Base-by-base conservation (phyloP, 1,139 yeast species). In the Nakaseomyces nivariensis region DNA sequence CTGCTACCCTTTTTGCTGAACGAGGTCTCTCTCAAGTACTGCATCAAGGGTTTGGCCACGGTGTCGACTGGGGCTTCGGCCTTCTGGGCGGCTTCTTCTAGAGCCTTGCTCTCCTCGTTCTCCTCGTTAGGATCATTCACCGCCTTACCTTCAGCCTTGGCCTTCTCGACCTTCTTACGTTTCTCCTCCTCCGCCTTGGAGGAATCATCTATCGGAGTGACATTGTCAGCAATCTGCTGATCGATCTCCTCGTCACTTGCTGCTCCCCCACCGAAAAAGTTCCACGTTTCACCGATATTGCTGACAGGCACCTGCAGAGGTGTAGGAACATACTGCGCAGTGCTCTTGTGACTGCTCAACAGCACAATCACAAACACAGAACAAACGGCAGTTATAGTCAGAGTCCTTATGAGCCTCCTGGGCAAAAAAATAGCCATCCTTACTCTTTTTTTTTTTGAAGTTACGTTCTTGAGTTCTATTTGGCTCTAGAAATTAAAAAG, bases 371-470 rank as follows among this genome's bases (percentile, higher is more conserved):
- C 8, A 11, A 52, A 11, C 52, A 25, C 24, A 11, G 42, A 22
- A 5, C 46, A 42, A 26, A 46, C 48, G 7, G 48, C 52, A 11
- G 49, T 26, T 29, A 51, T 8, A 8, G 44, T 25, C n/a, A 52
- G 49, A 13, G 24, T 25, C 41, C 59, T 52, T 13, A 53, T 25
- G 43, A 56, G 46, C 37, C 59, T 51, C 48, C 51, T 56, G 37
- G 55, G 49, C 27, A 56, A 31, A 46, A 53, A 51, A 44, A 56
- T 33, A 36, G 54, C 50, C 56, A 54, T 51, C 24, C 8, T 41
- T 41, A n/a, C 25, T 24, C 33, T 11, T 2, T 33, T 33, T 33
- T 33, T 7, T 3, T 33, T 33, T n/a, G 13, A 29, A 17, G 22
- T 17, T 3, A 17, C 22, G 22, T 17, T 17, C 22, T 17, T n/a